Base-by-base conservation (phyloP, 768 basidiomycete genomes). In the Termitomyces sp. region DNA sequence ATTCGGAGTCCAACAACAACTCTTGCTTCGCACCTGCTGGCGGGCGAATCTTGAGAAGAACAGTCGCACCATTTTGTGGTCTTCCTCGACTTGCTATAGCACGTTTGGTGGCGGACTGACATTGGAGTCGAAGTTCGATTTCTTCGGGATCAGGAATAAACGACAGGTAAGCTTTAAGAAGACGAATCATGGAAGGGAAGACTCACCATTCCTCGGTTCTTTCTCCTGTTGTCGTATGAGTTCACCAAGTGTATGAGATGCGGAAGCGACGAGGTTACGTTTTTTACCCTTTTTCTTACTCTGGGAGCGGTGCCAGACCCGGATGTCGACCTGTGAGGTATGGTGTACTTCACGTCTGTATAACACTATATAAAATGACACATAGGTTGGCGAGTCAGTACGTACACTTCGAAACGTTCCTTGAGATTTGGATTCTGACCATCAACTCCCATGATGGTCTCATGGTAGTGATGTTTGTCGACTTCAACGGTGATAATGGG, bases 341-440 rank as follows among this genome's bases (percentile, higher is more conserved):
- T 56, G 47, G 20, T 72, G 63, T 0, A 66, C 74, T 13, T 78
- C 71, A 20, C 69, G 65, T 35, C 85, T 86, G 48, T 32, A 12
- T 36, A 23, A 31, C 20, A 29, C 39, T 20, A 40, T 32, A n/a
- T 27, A 20, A 27, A 36, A 43, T 29, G 0, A 16, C 25, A 12
- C 29, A 29, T 29, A 29, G 29, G 29, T 29, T 9, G 3, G 9
- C 5, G 29, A 29, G 29, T 29, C 29, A 29, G 29, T 29, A 73
- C 84, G 51, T 63, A 88, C 88, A 88, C 71, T 25, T 64, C 59
- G 53, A 84, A 78, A 0, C 66, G 67, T 1, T 77, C 72, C 57
- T 82, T 85, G 45, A 82, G 68, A 61, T 89, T 89, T 0, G 85
- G 79, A 53, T 84, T 86, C 62, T 88, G 86, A 0, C 88, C 88